Base-by-base conservation (phyloP, 768 basidiomycete genomes). In the Sistotremastrum suecicum region DNA sequence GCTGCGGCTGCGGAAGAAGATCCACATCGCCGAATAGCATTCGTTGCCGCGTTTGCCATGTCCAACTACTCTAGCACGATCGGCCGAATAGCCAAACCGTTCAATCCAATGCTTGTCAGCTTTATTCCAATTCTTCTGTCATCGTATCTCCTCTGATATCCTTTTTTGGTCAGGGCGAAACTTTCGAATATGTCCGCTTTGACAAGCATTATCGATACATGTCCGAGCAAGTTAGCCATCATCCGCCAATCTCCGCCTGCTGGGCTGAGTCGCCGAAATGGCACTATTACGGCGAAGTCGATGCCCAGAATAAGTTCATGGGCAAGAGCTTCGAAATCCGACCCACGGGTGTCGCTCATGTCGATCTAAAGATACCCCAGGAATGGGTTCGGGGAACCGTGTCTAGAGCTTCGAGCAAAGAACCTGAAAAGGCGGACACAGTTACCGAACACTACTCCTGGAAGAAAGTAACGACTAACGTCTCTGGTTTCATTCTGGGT, bases 1-100 rank as follows among this genome's bases (percentile, higher is more conserved):
- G 80, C 84, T 5, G 92, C 92, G 29, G 77, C 76, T 5, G 69
- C 66, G 38, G 85, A 92, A 57, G 58, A 58, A 29, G 86, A 95
- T 55, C 77, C 88, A 1, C 72, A 84, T 39, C 75, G 78, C 45
- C 76, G 92, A 3, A 76, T 95, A 43, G 91, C 90, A 2, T 98
- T 80, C 55, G 89, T 98, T 10, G 89, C 85, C 12, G 92, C 90
- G 1, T 98, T 98, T 60, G 92, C 91, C 2, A 95, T 95, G 89
- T 87, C 86, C 31, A 97, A 97, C 64, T 98, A 98, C 63, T 89
- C 87, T 1, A 89, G 86, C 28, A 98, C 92, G 2, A 87, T 94
- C 53, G 92, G 94, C 3, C 75, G 92, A 35, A 95, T 98, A 51
- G 92, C 92, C 8, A 95, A 97, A 62, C 92, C 91, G 1, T 95